Evolutionary conservation across 768 basidiomycete species (phyloP), one percentile per base, ranked within the genome.

Genomic region (Tricholoma hemisulphureum): DNA sequence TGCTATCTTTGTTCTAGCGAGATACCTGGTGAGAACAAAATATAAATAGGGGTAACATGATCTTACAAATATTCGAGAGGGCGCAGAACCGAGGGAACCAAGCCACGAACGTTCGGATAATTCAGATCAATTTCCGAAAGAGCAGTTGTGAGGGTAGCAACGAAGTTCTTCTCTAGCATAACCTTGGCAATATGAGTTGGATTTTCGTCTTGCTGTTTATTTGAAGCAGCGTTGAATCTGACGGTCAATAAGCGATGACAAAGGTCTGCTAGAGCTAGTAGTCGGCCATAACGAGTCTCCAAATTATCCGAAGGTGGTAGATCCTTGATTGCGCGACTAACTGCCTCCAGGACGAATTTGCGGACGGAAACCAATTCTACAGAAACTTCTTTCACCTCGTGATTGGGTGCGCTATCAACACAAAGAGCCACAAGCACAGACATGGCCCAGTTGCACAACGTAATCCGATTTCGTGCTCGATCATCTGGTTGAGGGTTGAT

Each of bases 81-180:
- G 13, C 88, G 85, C 43, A 99, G 77, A 57, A 99, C 86, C 0
- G 91, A 86, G 14, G 88, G 86, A n/a, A 98, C 88, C 28, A 98
- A 77, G 35, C 83, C 83, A 51, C 91, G 87, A 60, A 97, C 85
- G 64, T 94, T 87, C 2, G 97, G 97, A 73, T 93, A 98, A 68
- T 97, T 97, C 35, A 98, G 83, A 67, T 99, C 97, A 39, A 96
- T 86, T 53, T 99, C 97, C 4, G 91, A 87, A 16, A 98, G 79
- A 10, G 94, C 89, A 41, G 79, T 88, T 0, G 97, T 98, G 32
- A 99, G 76, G 1, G 88, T 87, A 4, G 89, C 82, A 14, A 98
- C 97, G 61, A 93, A 95, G 67, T 92, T 92, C 77, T 98, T 98
- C 79, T 99, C 97, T 51, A 99, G 75, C 97, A 99, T 99, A 61